Conservation (phyloP, 345 rosid species). For the Acer negundo region DNA sequence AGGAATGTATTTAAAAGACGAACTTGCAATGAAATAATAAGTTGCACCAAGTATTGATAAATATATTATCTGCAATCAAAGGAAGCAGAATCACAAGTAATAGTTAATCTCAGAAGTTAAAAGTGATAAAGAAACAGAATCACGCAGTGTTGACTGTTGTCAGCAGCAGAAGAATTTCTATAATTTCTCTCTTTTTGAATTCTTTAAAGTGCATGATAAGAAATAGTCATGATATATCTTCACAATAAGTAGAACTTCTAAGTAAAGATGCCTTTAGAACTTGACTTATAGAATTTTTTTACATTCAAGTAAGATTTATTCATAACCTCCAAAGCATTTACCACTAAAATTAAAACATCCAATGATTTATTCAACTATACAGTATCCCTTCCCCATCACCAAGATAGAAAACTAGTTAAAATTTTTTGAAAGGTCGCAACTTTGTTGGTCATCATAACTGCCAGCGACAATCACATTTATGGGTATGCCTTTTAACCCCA, state of each 20-base stretch:
- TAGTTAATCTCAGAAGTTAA: not conserved
- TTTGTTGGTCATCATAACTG: not conserved
- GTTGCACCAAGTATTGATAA: slow-evolving; percentile 68
- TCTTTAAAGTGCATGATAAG: not conserved
- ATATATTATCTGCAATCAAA: slow-evolving; percentile 63
- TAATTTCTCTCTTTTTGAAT: not conserved
- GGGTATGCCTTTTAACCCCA: not conserved
- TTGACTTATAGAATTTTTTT: not conserved
- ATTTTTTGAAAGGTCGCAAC: not conserved
- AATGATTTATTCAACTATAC: not conserved
- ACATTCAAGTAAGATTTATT: not conserved
- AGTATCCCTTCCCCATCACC: not conserved
- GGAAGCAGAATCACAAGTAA: not conserved
- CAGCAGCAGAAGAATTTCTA: not conserved
- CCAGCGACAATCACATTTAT: not conserved
- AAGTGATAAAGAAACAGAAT: not conserved
- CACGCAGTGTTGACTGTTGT: not conserved
- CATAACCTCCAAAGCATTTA: not conserved
- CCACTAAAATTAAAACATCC: not conserved
- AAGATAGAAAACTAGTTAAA: not conserved
- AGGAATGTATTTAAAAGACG: slow-evolving; percentile 77
- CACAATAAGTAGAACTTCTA: not conserved
- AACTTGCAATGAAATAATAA: slow-evolving; percentile 55
- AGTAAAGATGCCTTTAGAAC: not conserved
- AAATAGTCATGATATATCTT: not conserved